Percentiles rank a stretch among this genome's conserved stretches.
phyloP scores from a whole-genome alignment of 352 stramenopile genomes.

The Globisporangium orthogonon region DNA sequence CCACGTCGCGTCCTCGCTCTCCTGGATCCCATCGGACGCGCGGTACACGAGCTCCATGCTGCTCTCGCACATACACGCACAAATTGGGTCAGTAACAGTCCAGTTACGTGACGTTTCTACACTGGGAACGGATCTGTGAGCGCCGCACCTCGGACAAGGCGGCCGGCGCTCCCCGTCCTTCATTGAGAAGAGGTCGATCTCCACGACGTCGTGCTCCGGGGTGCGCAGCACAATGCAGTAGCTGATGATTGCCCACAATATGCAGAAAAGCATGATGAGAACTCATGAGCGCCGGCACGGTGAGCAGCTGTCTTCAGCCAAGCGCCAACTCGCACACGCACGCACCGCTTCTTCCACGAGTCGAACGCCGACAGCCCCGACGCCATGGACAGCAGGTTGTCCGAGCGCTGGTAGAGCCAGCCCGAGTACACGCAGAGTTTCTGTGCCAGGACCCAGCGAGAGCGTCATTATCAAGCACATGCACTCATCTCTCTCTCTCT shows the following conservation, averaged over 20 bases:
- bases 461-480: neutral
- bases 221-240: constrained; percentile 76
- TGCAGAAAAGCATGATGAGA: neutral
- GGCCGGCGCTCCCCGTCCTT: constrained; percentile 64
- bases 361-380: constrained; percentile 67
- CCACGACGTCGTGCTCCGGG: constrained; percentile 39
- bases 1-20: constrained; percentile 51
- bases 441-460: constrained; percentile 15
- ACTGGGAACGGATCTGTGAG: neutral
- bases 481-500: too few relatives aligned
- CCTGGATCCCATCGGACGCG: constrained; percentile 46
- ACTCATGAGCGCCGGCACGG: neutral
- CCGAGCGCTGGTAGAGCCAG: constrained; percentile 74
- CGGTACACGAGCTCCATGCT: constrained; percentile 60
- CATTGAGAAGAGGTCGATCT: constrained; percentile 83
- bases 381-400: constrained; percentile 76
- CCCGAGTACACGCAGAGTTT: constrained; percentile 78
- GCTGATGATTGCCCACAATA: constrained; percentile 14
- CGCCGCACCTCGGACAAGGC: constrained; percentile 44
- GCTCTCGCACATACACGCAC: neutral
- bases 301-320: too few relatives aligned
- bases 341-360: constrained; percentile 77
- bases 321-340: too few relatives aligned
- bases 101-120: neutral
- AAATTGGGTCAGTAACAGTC: neutral